Evolutionary conservation across 1,284 basidiomycete species (phyloP).

Genomic region (Trametes sp.): DNA sequence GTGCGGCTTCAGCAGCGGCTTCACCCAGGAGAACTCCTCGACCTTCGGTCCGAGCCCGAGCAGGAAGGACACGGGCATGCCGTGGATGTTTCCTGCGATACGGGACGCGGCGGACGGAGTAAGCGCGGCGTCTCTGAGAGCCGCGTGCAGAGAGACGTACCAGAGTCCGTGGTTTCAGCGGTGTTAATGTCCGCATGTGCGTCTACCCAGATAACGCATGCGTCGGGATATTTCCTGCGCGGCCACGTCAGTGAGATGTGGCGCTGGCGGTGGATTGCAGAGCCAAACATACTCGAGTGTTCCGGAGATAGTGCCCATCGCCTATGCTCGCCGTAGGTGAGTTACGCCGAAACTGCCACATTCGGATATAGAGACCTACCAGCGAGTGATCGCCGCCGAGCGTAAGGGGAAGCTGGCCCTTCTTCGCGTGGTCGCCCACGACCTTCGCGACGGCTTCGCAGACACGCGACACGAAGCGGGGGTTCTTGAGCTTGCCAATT

Average conservation of each 20-base stretch:
- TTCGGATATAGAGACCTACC: conserved; percentile 53
- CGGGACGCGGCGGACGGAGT: background rate
- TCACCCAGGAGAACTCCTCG: conserved; percentile 83
- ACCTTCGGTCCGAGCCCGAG: conserved; percentile 70
- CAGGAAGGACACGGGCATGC: conserved; percentile 97
- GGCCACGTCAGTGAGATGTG: conserved; percentile 18
- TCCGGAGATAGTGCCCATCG: conserved; percentile 91
- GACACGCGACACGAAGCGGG: conserved; percentile 86
- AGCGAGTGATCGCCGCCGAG: conserved; percentile 97
- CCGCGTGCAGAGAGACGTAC: conserved; percentile 43
- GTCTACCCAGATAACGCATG: conserved; percentile 93
- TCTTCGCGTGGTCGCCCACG: conserved; percentile 78
- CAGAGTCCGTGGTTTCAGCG: conserved; percentile 83
- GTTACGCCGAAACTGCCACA: conserved; percentile 23
- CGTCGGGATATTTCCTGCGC: conserved; percentile 70
- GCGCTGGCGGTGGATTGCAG: conserved; percentile 40
- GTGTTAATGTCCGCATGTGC: conserved; percentile 98
- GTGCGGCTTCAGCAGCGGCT: conserved; percentile 74
- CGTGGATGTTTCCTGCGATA: conserved; percentile 88
- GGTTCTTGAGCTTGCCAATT: conserved; percentile 90
- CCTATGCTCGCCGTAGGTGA: conserved; percentile 52
- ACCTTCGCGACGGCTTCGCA: conserved; percentile 80
- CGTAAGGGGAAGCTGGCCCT: conserved; percentile 88
- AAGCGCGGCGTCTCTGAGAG: background rate
- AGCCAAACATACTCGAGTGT: conserved; percentile 66